A percentile compares a stretch with the other conserved stretches of the same genome.
phyloP scores from a whole-genome alignment of 768 basidiomycete genomes.

The Kwoniella dejecticola region DNA sequence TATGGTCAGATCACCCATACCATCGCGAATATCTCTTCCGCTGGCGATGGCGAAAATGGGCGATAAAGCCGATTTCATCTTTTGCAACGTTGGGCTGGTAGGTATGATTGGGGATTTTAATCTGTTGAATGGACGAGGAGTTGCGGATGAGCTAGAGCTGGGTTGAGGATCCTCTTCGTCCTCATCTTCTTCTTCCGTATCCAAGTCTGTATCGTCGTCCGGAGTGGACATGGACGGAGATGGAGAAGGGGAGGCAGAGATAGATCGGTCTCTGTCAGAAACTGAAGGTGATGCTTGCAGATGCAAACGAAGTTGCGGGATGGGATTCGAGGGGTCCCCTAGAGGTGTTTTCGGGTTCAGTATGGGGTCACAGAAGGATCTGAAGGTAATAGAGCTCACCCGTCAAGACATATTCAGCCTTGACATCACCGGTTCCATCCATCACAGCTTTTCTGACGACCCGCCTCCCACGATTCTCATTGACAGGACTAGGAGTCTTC shows the following conservation, averaged over 20 bases:
- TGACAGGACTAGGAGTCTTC: slow-evolving; percentile 3
- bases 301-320: slow-evolving; percentile 55
- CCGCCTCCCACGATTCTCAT: slow-evolving; percentile 20
- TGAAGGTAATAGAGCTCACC: too few species aligned
- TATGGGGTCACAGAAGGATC: too few species aligned
- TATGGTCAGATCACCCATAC: slow-evolving; percentile 34
- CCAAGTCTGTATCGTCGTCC: not conserved
- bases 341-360: too few species aligned
- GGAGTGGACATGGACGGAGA: not conserved
- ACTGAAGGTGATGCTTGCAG: slow-evolving; percentile 35
- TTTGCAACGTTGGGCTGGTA: slow-evolving; percentile 39
- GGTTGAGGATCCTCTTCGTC: slow-evolving; percentile 18
- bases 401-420: slow-evolving; percentile 57
- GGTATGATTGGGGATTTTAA: slow-evolving; percentile 28
- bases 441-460: slow-evolving; percentile 30
- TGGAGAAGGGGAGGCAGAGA: slow-evolving; percentile 4
- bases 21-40: slow-evolving; percentile 28
- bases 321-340: slow-evolving; percentile 45
- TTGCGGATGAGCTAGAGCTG: not conserved
- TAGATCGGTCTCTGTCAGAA: not conserved
- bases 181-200: slow-evolving; percentile 12
- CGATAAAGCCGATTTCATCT: slow-evolving; percentile 36
- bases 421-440: slow-evolving; percentile 41
- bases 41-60: slow-evolving; percentile 53
- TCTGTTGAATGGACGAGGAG: slow-evolving; percentile 13